Conservation (phyloP, 139 green algal species). For the Axilococcus clingmanii region DNA sequence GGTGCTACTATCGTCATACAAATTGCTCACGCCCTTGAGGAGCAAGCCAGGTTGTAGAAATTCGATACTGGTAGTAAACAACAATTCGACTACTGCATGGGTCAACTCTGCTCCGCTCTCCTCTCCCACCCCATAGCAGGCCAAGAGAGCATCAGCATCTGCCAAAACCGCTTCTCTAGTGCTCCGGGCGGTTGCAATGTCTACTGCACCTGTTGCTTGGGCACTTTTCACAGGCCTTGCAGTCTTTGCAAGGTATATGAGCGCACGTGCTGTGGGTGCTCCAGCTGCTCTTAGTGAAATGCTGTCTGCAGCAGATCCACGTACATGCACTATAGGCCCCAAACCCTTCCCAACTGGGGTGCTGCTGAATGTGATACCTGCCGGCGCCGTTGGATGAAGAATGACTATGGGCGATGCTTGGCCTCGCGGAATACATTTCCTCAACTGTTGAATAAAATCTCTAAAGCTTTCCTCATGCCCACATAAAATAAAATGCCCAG, state of each 20-base stretch:
- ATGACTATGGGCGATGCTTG: slow-evolving; percentile 33
- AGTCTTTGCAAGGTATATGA: slow-evolving; percentile 30
- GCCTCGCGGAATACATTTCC: no score
- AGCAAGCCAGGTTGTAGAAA: slow-evolving; percentile 77
- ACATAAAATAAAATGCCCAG: slow-evolving; percentile 51
- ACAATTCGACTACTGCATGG: slow-evolving; percentile 67
- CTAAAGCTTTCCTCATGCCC: slow-evolving; percentile 34
- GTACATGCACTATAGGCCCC: slow-evolving; percentile 23
- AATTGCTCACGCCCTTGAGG: slow-evolving; percentile 40
- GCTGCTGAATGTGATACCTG: slow-evolving; percentile 10
- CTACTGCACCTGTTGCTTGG: slow-evolving; percentile 17
- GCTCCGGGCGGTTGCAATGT: slow-evolving; percentile 9
- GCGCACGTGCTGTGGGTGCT: slow-evolving; percentile 18
- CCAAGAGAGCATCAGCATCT: slow-evolving; percentile 59
- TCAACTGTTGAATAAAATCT: slow-evolving; percentile 39
- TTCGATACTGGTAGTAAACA: slow-evolving; percentile 51
- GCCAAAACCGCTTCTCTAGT: slow-evolving; percentile 48
- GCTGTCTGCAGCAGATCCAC: slow-evolving; percentile 37
- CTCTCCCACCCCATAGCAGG: slow-evolving; percentile 51
- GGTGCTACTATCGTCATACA: slow-evolving; percentile 12
- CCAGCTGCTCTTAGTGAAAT: slow-evolving; percentile 26
- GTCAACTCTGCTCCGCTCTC: slow-evolving; percentile 27
- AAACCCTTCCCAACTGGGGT: slow-evolving; percentile 5
- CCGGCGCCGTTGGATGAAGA: no score
- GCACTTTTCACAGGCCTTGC: slow-evolving; percentile 24